A percentile compares a stretch with the other conserved stretches of the same genome.
These are phyloP conservation scores for Eragrostis tef DNA, from an alignment of 202 grass and related monocot genomes.

Conservation along the genomic window DNA sequence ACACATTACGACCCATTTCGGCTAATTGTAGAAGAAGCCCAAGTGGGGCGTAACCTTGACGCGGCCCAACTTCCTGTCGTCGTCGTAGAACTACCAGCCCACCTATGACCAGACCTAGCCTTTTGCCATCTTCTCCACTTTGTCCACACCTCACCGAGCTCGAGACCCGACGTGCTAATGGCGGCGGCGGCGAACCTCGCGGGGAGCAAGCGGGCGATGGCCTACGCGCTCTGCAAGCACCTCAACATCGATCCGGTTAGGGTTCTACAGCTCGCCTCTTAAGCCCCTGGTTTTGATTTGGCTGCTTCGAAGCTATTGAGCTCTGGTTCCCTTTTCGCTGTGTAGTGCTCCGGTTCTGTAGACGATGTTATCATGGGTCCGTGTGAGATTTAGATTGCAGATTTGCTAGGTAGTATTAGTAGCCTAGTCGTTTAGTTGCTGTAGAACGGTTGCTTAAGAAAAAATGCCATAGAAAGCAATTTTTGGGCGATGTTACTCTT, in stretches of 20 bases:
- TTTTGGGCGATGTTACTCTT: constrained; percentile 11
- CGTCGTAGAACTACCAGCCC: not conserved
- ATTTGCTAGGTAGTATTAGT: not conserved
- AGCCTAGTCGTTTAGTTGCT: not conserved
- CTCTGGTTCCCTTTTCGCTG: not conserved
- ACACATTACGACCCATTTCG: too few relatives aligned
- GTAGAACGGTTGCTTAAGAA: too few relatives aligned
- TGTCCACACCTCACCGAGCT: not conserved
- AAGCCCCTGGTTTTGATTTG: not conserved
- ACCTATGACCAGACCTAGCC: not conserved
- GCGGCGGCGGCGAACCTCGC: constrained; percentile 50
- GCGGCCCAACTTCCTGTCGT: not conserved
- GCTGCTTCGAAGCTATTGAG: not conserved
- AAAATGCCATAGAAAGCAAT: not conserved
- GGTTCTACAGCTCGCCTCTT: not conserved
- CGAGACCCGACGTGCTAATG: constrained; percentile 35
- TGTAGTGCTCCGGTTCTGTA: not conserved
- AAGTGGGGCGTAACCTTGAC: not conserved
- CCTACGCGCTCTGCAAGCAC: constrained; percentile 68
- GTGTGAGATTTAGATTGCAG: not conserved
- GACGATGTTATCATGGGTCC: not conserved
- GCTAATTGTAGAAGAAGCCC: not conserved
- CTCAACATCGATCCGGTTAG: constrained; percentile 62
- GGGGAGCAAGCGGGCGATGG: constrained; percentile 66
- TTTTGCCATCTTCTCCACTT: not conserved